Base-by-base conservation (phyloP, 2,329 filamentous ascomycete genomes). In the Amesomyces nigricolor region DNA sequence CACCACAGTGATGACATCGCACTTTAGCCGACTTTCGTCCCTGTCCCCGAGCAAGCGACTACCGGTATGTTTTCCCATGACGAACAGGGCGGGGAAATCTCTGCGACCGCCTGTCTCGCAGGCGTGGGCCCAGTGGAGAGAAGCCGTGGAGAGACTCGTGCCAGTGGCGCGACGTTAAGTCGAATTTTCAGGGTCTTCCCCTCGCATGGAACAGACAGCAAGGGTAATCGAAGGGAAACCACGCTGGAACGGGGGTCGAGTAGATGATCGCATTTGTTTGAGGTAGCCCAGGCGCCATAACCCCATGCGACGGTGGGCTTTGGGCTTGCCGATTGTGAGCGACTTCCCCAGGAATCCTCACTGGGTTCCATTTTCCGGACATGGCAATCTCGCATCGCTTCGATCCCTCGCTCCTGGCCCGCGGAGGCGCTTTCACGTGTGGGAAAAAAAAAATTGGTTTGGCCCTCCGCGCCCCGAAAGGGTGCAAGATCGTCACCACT, bases 101-200 rank as follows among this genome's bases (percentile, higher is more conserved):
- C 17, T 14, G 48, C 43, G 38, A 43, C 48, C 50, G 44, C 35
- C 32, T 46, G 42, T 13, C 37, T 47, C 11, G 17, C 39, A 29
- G 44, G 26, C 26, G 43, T 47, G 51, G 44, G 11, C 26, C 16
- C 4, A 26, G 51, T 47, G 51, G 51, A 17, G 44, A 44, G 37
- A 38, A 42, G 37, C 46, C 13, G 4, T 47, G 46, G 22, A n/a
- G 43, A 39, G 40, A 30, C 37, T 32, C 14, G 32, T 38, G 46
- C 13, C 13, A 51, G 48, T 43, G 50, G 50, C 22, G 16, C 13
- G 9, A 39, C 32, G 19, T 39, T 11, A 39, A 9, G 32, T 10
- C 11, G 47, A 14, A 40, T 40, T 47, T 47, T 47, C 51, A 53
- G 43, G 45, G 51, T 53, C 51, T 47, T 37, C 29, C 16, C n/a